Conservation (phyloP, 2,329 filamentous ascomycete species). For the Aspergillus piperis region DNA sequence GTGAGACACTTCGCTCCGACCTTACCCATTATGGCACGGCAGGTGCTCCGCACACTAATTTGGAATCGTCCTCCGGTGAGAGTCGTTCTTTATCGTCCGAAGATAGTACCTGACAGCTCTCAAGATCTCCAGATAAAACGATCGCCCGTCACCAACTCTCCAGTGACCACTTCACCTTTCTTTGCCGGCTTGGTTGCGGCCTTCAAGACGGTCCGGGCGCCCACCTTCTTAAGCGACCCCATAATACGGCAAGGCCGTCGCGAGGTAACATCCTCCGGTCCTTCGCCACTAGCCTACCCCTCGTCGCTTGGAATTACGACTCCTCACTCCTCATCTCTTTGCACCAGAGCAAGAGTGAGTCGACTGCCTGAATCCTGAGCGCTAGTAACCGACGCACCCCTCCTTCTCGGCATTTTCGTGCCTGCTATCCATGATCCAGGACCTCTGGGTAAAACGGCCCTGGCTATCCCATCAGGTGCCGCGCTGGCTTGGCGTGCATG, state of each 20-base stretch:
- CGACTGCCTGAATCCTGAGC: background rate
- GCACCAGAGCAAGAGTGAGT: background rate
- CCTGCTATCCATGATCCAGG: background rate
- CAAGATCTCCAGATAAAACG: conserved; percentile 5
- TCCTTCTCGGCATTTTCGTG: background rate
- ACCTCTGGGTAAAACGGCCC: background rate
- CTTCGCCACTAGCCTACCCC: conserved; percentile 11
- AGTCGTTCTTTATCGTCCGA: background rate
- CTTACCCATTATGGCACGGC: conserved; percentile 16
- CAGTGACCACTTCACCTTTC: background rate
- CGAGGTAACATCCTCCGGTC: background rate
- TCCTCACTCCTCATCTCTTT: background rate
- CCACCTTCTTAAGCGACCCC: background rate
- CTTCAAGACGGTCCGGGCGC: conserved; percentile 4
- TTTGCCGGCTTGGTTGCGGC: background rate
- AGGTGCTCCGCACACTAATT: conserved; percentile 16
- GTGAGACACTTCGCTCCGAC: conserved; percentile 6
- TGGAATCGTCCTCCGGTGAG: background rate
- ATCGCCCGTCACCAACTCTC: background rate
- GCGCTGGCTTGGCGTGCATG: background rate
- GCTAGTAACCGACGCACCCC: background rate
- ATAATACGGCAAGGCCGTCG: background rate
- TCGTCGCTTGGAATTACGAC: conserved; percentile 13
- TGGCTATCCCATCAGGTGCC: conserved; percentile 1
- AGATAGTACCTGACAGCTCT: conserved; percentile 7